Percentiles rank a stretch among this genome's conserved stretches.
Evolutionary conservation across 2,329 filamentous ascomycete genomes (phyloP).

Genomic region (Ampelomyces quisqualis): DNA sequence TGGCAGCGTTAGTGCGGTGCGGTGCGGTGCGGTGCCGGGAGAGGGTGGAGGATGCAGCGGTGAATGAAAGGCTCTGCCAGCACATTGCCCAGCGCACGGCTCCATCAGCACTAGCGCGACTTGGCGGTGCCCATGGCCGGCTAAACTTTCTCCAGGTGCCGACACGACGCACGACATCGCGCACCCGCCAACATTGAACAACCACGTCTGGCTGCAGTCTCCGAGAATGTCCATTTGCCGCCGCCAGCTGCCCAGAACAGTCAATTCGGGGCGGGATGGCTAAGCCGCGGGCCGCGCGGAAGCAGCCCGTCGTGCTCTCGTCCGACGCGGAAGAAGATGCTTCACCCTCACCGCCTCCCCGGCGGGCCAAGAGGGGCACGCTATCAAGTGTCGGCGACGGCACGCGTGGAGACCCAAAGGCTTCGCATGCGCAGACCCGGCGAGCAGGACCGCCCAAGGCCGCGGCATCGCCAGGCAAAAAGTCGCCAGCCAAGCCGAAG

Average conservation of each 20-base stretch:
- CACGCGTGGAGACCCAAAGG: constrained; percentile 17
- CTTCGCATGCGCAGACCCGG: constrained; percentile 21
- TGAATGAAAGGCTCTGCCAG: constrained; percentile 2
- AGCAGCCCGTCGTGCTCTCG: constrained; percentile 41
- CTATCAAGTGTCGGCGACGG: constrained; percentile 25
- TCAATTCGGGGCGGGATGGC: constrained; percentile 40
- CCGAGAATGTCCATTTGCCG: constrained; percentile 35
- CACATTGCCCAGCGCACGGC: not conserved
- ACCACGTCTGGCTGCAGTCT: constrained; percentile 15
- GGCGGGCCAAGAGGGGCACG: constrained; percentile 33
- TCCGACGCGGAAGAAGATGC: constrained; percentile 37
- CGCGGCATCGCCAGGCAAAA: constrained; percentile 19
- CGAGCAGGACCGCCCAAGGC: constrained; percentile 25
- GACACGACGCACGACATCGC: constrained; percentile 6
- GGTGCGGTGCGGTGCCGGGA: constrained; percentile 1
- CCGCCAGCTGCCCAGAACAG: constrained; percentile 15
- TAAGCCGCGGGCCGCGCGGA: constrained; percentile 41
- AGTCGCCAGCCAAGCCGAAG: constrained; percentile 39
- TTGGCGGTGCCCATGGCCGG: not conserved
- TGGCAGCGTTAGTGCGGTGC: constrained; percentile 5
- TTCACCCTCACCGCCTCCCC: constrained; percentile 32
- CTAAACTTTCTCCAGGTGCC: constrained; percentile 4
- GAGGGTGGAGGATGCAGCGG: constrained; percentile 10
- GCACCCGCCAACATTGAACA: constrained; percentile 11
- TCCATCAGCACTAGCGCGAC: not conserved